A percentile compares a stretch with the other conserved stretches of the same genome.
These are phyloP conservation scores for Phytophthora sansomeana DNA, from an alignment of 352 stramenopile genomes.

Conservation along the genomic window DNA sequence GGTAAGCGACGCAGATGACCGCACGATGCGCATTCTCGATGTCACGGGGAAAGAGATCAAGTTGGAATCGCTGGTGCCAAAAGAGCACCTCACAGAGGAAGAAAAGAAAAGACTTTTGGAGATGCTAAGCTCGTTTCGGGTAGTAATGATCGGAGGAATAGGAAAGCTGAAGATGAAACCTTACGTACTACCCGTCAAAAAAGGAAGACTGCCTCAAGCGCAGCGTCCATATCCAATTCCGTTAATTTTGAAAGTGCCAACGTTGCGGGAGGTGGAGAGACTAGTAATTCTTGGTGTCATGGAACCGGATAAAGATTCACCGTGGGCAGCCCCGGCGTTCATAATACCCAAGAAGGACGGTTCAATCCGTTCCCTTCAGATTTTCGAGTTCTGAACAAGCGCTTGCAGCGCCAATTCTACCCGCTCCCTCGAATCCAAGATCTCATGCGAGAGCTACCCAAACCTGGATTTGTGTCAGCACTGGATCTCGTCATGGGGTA, in stretches of 20 bases:
- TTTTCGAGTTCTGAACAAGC: slow-evolving; percentile 2
- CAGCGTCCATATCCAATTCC: background rate
- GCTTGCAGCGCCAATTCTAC: background rate
- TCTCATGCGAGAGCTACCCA: slow-evolving; percentile 5
- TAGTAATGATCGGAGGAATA: background rate
- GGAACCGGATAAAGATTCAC: background rate
- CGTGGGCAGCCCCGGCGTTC: slow-evolving; percentile 6
- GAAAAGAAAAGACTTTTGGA: background rate
- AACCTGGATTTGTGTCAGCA: slow-evolving; percentile 1
- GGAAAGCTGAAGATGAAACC: background rate
- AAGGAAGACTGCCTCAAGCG: background rate
- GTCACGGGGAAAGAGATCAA: slow-evolving; percentile 3
- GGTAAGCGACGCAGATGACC: background rate
- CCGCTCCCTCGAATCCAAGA: slow-evolving; percentile 1
- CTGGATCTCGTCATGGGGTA: slow-evolving; percentile 5
- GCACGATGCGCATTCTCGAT: slow-evolving; percentile 1
- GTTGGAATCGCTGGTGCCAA: background rate
- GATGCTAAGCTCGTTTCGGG: background rate
- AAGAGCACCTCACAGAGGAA: background rate
- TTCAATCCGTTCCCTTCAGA: background rate
- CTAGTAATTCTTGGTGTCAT: background rate
- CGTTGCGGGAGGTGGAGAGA: background rate
- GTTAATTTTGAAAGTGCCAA: background rate
- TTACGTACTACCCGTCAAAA: background rate
- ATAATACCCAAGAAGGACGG: slow-evolving; percentile 23